Evolutionary conservation across 164 flowering plant genomes (phyloP), one percentile per base, ranked within the genome.

Genomic region (Vitis riparia): DNA sequence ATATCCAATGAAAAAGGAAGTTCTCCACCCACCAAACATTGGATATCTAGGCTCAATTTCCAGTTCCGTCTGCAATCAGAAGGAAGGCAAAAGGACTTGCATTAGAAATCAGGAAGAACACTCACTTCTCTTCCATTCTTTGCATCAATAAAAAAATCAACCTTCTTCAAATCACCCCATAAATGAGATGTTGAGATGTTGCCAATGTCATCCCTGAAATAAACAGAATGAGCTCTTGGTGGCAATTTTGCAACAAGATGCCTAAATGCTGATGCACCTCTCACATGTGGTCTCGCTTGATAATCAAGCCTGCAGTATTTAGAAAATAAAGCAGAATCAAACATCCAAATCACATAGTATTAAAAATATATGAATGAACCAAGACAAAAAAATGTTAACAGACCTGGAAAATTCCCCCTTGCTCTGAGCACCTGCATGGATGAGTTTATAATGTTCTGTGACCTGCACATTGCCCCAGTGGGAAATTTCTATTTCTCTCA

Each of bases 381-480:
- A 0, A 49, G 0, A 15, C 44, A 59, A 16, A 19, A 62, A 65
- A 8, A 73, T 17, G 50, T 17, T 15, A 67, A 71, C 66, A 37
- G 68, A 93, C 99, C 98, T 93, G 56, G 99, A 95, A 77, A 95
- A 95, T 74, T 88, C 97, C 51, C 98, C 98, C 74, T 82, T 88
- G 80, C 73, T 80, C 55, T 77, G 83, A 67, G 99, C 97, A 76
- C 99, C 99, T 65, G 85, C 90, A 81, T 93, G 95, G 70, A 82
- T 68, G 65, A 95, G 80, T 63, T 85, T 79, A 75, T 93, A 95
- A 76, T 91, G 87, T 76, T 95, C 99, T 17, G 93, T 89, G 59
- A 95, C 76, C 76, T 91, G 97, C 68, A 95, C 87, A 72, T 82
- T 91, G 59, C 99, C 99, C 99, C 98, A 95, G 69, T 95, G 99